Percentiles rank a stretch among this genome's conserved stretches.
These are phyloP conservation scores for Fusarium sp. DNA, from an alignment of 2,329 filamentous ascomycete species.

Conservation along the genomic window DNA sequence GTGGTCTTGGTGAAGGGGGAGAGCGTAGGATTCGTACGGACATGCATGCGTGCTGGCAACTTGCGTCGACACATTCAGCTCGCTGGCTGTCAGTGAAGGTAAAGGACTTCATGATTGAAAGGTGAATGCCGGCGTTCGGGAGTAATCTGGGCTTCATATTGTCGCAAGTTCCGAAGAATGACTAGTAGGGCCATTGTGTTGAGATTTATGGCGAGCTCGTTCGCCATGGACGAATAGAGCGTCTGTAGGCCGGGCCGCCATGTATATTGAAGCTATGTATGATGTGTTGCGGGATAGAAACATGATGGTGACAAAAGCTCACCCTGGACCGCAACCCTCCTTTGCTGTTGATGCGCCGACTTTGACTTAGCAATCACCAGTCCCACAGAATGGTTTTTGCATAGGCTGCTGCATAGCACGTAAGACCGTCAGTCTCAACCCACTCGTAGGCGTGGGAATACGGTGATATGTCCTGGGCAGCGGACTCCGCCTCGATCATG, in stretches of 20 bases:
- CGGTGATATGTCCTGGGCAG: background rate
- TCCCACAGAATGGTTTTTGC: background rate
- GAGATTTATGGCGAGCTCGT: background rate
- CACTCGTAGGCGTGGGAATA: background rate
- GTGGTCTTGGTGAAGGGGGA: constrained; percentile 43
- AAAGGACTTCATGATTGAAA: constrained; percentile 22
- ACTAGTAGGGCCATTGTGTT: constrained; percentile 1
- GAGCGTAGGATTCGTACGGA: constrained; percentile 37
- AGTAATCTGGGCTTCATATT: constrained; percentile 15
- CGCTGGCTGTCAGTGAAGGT: constrained; percentile 23
- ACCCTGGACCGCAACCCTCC: background rate
- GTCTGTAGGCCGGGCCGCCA: background rate
- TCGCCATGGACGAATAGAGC: background rate
- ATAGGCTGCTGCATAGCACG: background rate
- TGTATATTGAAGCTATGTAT: background rate
- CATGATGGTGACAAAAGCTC: background rate
- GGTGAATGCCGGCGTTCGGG: constrained; percentile 29
- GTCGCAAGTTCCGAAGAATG: constrained; percentile 1
- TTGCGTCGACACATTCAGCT: constrained; percentile 23
- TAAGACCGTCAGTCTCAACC: background rate
- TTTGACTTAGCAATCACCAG: background rate
- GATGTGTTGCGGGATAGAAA: background rate
- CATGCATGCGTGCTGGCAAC: constrained; percentile 41
- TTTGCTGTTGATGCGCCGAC: background rate
- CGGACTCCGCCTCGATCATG: background rate